phyloP scores from a whole-genome alignment of 495 filamentous ascomycete species.

The Hyaloscypha hepaticicola region DNA sequence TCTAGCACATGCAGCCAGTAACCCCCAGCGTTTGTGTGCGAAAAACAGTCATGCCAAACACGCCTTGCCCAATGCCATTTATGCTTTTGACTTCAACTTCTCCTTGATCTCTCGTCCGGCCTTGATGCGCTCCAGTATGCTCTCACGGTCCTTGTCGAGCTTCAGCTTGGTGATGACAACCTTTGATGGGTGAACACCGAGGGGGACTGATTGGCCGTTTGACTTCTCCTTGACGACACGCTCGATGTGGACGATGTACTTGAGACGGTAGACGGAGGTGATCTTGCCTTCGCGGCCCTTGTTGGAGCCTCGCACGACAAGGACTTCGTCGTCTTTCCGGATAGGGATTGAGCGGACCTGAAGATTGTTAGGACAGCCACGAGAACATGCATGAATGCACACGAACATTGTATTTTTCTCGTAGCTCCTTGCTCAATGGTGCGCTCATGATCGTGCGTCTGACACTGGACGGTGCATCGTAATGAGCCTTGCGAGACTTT shows the following conservation, averaged over 20 bases:
- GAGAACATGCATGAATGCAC: not conserved
- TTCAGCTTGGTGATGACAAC: conserved; percentile 97
- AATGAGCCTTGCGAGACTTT: conserved; percentile 98
- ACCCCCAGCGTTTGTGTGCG: conserved; percentile 30
- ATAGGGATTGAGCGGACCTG: conserved; percentile 95
- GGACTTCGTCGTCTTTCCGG: conserved; percentile 96
- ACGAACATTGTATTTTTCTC: conserved; percentile 91
- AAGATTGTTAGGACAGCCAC: conserved; percentile 21
- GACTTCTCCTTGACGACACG: conserved; percentile 90
- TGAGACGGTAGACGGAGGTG: conserved; percentile 94
- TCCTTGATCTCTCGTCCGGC: conserved; percentile 68
- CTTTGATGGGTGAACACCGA: conserved; percentile 89
- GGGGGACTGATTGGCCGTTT: conserved; percentile 84
- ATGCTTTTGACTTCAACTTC: conserved; percentile 40
- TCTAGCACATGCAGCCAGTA: conserved; percentile 21
- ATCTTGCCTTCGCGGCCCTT: conserved; percentile 97
- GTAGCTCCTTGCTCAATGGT: conserved; percentile 89
- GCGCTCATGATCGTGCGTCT: conserved; percentile 94
- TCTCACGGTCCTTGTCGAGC: conserved; percentile 96
- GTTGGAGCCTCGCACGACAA: conserved; percentile 80
- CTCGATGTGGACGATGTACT: conserved; percentile 92
- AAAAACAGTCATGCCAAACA: conserved; percentile 30
- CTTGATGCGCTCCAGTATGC: conserved; percentile 82
- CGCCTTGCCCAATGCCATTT: conserved; percentile 24
- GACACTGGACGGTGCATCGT: conserved; percentile 84